A percentile compares a stretch with the other conserved stretches of the same genome.
Conservation (phyloP, 2,329 filamentous ascomycete species). For the Ustulina deusta region DNA sequence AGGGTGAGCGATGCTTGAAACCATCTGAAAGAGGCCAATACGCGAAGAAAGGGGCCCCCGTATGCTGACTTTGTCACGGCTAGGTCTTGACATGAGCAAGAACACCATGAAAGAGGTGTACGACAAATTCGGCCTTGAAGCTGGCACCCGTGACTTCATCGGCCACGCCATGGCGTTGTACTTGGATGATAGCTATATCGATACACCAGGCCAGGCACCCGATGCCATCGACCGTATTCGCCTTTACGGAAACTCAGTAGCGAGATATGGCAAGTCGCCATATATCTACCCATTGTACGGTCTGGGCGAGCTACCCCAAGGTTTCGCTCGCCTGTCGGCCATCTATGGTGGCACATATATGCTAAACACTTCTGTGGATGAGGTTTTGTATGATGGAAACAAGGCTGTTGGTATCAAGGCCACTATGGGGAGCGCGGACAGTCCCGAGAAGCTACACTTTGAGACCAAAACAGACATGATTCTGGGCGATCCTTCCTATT, state of each 20-base stretch:
- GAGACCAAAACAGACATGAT: slow-evolving; percentile 97
- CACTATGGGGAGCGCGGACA: slow-evolving; percentile 88
- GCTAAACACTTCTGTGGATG: slow-evolving; percentile 95
- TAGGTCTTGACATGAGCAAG: slow-evolving; percentile 81
- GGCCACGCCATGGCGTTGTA: slow-evolving; percentile 99
- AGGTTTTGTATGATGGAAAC: slow-evolving; percentile 83
- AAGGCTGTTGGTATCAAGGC: slow-evolving; percentile 98
- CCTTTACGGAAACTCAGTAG: slow-evolving; percentile 97
- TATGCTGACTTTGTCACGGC: slow-evolving; percentile 25
- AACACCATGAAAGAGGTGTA: slow-evolving; percentile 98
- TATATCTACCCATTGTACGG: slow-evolving; percentile 99
- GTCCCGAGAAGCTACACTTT: slow-evolving; percentile 82
- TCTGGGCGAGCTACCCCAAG: slow-evolving; percentile 95
- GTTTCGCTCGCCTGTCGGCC: slow-evolving; percentile 95
- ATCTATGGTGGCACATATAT: slow-evolving; percentile 99
- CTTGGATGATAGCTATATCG: slow-evolving; percentile 89
- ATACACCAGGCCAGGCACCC: slow-evolving; percentile 76
- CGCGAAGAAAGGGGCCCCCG: neutral
- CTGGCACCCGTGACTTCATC: slow-evolving; percentile 91
- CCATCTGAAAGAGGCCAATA: neutral
- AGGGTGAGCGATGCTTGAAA: slow-evolving; percentile 70
- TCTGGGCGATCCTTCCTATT: slow-evolving; percentile 96
- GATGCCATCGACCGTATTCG: slow-evolving; percentile 93
- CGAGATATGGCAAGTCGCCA: slow-evolving; percentile 96
- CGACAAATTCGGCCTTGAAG: slow-evolving; percentile 95